Percentiles rank a stretch among this genome's conserved stretches.
Evolutionary conservation across 1,284 basidiomycete genomes (phyloP).

Genomic region (Pisolithus thermaeus): DNA sequence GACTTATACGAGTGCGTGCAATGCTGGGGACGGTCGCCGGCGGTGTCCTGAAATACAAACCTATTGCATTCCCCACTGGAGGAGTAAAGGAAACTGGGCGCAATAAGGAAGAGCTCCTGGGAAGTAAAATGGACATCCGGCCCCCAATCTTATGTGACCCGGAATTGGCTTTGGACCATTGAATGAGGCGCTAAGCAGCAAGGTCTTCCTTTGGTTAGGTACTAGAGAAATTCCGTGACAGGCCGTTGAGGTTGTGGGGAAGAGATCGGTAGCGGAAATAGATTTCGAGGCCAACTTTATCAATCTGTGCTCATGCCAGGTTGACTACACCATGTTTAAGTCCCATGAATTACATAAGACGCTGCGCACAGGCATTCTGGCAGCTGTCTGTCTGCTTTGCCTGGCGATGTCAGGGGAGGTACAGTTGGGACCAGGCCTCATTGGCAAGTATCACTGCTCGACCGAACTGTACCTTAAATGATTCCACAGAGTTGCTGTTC

Average conservation of each 20-base stretch:
- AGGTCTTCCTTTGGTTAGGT: constrained; percentile 68
- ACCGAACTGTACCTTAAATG: not conserved
- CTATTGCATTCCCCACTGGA: no score
- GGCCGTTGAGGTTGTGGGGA: constrained; percentile 21
- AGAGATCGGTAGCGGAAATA: constrained; percentile 24
- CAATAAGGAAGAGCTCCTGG: constrained; percentile 15
- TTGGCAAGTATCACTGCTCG: constrained; percentile 8
- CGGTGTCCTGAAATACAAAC: no score
- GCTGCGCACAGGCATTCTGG: no score
- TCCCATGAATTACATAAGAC: not conserved
- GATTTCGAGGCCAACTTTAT: no score
- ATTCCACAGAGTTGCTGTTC: not conserved
- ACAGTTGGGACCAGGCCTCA: constrained; percentile 7
- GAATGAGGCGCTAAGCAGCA: constrained; percentile 54
- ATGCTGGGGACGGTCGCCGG: no score
- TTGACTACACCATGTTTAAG: constrained; percentile 20
- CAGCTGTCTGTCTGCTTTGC: no score
- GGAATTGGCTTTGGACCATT: constrained; percentile 23
- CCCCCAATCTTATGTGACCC: no score
- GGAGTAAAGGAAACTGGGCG: not conserved
- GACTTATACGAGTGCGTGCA: no score
- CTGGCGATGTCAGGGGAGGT: no score
- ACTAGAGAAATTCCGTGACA: constrained; percentile 39
- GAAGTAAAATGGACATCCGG: constrained; percentile 52
- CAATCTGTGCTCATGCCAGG: no score